Base-by-base conservation (phyloP, 148 eudicot genomes). In the Rhododendron griersonianum region DNA sequence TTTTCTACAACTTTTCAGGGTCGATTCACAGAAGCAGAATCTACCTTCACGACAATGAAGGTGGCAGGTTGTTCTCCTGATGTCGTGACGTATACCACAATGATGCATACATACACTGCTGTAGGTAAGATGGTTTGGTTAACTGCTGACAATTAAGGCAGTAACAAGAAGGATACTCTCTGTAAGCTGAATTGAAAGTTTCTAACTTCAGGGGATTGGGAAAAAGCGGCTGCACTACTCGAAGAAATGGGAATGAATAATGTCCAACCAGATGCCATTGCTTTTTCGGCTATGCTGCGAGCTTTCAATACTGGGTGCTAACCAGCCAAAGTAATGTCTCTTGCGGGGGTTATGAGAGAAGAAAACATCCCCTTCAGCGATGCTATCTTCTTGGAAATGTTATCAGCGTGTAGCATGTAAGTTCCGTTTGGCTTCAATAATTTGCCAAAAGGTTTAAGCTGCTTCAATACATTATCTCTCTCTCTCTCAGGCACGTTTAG, bases 381-480 rank as follows among this genome's bases (percentile, higher is more conserved):
- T 87, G 92, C 96, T 59, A 86, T 93, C 44, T 94, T 88, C 87
- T 96, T 91, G 84, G 99, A 96, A 90, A 91, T 94, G 89, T 87
- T 95, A 81, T 93, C 98, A 69, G 98, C 99, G 44, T 95, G 99
- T 89, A 92, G 92, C 92, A 88, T 94, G 99, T 95, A 92, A 92
- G 98, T 92, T 88, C 47, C 23, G 23, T 45, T 65, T 28, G 30
- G n/a, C 76, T 37, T 57, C 15, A 73, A 51, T 79, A 2, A 44
- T 80, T 41, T 85, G 23, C 74, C 39, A 0, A 11, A 21, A 53
- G 33, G 15, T 50, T 57, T 23, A 48, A 76, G 9, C 25, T 21
- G 28, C 77, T 83, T 63, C 8, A 10, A 19, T 69, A 18, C 85
- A 57, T 57, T 6, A 13, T 39, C 41, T 39, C 41, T 39, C 41